Conservation (phyloP, 164 flowering plant genomes). For the Echeveria elegans region DNA sequence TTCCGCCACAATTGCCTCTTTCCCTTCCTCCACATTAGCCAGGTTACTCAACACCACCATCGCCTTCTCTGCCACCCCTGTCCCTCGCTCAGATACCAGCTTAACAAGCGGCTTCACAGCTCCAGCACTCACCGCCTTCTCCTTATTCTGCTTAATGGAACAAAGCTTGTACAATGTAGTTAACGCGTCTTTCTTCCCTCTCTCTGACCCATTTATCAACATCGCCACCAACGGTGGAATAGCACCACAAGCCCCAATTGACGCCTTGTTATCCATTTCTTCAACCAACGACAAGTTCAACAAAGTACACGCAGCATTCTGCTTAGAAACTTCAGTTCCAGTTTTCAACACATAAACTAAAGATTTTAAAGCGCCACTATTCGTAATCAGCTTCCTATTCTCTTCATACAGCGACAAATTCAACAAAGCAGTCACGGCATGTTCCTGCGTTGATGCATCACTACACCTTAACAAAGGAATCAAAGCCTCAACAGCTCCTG, state of each 20-base stretch:
- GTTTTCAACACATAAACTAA: constrained; percentile 77
- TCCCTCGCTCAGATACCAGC: constrained; percentile 38
- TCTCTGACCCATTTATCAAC: constrained; percentile 44
- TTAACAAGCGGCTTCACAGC: constrained; percentile 76
- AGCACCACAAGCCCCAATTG: constrained; percentile 91
- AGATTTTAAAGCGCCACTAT: constrained; percentile 56
- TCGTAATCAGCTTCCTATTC: constrained; percentile 41
- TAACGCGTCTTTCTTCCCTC: constrained; percentile 91
- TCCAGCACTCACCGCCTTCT: constrained; percentile 82
- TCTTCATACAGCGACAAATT: constrained; percentile 71
- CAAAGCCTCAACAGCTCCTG: constrained; percentile 83
- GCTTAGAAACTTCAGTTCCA: constrained; percentile 84
- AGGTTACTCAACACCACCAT: constrained; percentile 84
- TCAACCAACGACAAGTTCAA: constrained; percentile 64
- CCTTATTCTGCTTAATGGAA: constrained; percentile 58
- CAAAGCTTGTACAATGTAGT: constrained; percentile 93
- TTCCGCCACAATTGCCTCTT: constrained; percentile 65
- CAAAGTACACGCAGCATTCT: constrained; percentile 91
- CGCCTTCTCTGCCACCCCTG: constrained; percentile 84
- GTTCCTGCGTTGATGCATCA: constrained; percentile 88
- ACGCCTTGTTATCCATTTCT: constrained; percentile 75
- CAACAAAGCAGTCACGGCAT: constrained; percentile 81
- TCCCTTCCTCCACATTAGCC: constrained; percentile 55
- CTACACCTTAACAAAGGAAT: constrained; percentile 48
- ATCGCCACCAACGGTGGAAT: constrained; percentile 80